Base-by-base conservation (phyloP, 371 early-diverging fungal species). In the Circinella minor region DNA sequence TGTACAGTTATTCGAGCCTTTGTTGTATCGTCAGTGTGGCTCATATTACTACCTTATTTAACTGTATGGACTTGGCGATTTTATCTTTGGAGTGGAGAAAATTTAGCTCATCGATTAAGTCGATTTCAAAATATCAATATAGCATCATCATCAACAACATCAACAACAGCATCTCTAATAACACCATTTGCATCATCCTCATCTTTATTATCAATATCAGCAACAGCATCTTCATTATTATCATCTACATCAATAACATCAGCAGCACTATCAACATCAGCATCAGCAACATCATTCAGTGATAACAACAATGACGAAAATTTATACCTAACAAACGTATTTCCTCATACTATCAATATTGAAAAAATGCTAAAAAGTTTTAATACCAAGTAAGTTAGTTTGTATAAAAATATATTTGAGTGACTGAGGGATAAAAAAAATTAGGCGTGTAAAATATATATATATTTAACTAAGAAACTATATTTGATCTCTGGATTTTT, bases 1-100 rank as follows among this genome's bases (percentile, higher is more conserved):
- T 51, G 74, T 47, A 67, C 70, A 20, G 49, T 61, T 20, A 11
- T 75, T 38, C 77, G 86, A 63, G 78, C 74, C 11, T 59, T 88
- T 0, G 73, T 94, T 14, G 93, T 92, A 1, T 76, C 83, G 3
- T 75, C 72, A 17, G 84, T 93, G n/a, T 96, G 96, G 97, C 77
- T 94, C 10, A 73, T 93, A 15, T 68, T 90, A 48, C 82, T 96
- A 17, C 97, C 97, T 8, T 91, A 89, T 69, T 75, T 91, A 36
- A 91, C 95, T 0, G 84, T 91, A 18, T 93, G 92, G 91, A 84
- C 91, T 6, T 93, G 92, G 91, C 84, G 94, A 15, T 86, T 93
- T 71, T 91, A 89, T 75, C 89, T 91, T 64, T 93, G 91, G 92
- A 82, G 84, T 72, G 91, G 89, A 46, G 88, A 90, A 63, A 77